These are phyloP conservation scores for Coniochaeta ligniaria DNA, from an alignment of 2,329 filamentous ascomycete genomes.

Conservation along the genomic window DNA sequence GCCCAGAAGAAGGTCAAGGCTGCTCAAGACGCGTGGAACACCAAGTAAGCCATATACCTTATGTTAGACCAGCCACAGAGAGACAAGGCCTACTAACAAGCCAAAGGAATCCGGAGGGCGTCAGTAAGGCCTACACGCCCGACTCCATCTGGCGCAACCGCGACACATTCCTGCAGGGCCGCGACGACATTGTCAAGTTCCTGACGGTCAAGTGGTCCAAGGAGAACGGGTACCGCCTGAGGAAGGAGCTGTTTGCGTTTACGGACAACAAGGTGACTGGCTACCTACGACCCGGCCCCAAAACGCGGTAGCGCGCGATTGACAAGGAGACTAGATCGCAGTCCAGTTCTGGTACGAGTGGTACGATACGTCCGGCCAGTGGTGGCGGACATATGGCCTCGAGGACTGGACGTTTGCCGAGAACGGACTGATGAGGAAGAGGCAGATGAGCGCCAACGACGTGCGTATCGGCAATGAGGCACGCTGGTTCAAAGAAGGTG, in stretches of 20 bases:
- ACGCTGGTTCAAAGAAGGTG: constrained; percentile 63
- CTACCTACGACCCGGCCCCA: too few relatives aligned
- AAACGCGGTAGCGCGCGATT: too few relatives aligned
- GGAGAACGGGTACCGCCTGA: constrained; percentile 64
- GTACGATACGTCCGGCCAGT: constrained; percentile 61
- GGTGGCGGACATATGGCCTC: constrained; percentile 83
- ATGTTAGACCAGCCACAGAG: not conserved
- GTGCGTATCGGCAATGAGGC: constrained; percentile 53
- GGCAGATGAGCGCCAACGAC: constrained; percentile 72
- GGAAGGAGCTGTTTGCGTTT: constrained; percentile 81
- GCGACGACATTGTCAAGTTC: constrained; percentile 60
- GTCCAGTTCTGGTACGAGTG: constrained; percentile 92
- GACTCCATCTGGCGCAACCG: constrained; percentile 80
- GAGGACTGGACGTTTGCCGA: constrained; percentile 72
- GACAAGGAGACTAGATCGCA: constrained; percentile 48
- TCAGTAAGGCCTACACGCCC: constrained; percentile 68
- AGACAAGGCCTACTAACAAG: not conserved
- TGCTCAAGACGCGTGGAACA: constrained; percentile 80
- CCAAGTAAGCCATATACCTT: constrained; percentile 41
- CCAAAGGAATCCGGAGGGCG: constrained; percentile 51
- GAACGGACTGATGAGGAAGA: constrained; percentile 64
- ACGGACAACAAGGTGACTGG: constrained; percentile 50
- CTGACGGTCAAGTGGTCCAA: constrained; percentile 66
- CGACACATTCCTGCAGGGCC: constrained; percentile 60
- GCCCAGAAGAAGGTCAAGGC: constrained; percentile 74